Percentiles rank a stretch among this genome's conserved stretches.
Conservation (phyloP, 768 basidiomycete genomes). For the Hemileccinum rubropunctum region DNA sequence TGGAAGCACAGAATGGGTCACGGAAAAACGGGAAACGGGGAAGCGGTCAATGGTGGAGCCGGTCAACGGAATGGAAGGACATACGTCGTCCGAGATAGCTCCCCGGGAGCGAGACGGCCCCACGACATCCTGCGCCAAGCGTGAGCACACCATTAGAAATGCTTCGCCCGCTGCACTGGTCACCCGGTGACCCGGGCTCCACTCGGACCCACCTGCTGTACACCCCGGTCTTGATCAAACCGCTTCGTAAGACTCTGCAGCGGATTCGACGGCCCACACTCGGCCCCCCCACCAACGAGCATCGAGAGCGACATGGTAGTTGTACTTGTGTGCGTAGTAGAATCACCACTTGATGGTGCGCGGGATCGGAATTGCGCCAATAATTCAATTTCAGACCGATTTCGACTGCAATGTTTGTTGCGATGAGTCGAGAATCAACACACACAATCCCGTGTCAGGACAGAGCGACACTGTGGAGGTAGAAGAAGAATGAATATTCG, state of each 20-base stretch:
- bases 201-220: conserved; percentile 59
- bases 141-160: conserved; percentile 3
- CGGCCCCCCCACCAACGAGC: conserved; percentile 61
- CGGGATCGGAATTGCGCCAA: background rate
- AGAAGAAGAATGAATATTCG: background rate
- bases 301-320: conserved; percentile 71
- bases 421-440: background rate
- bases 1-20: background rate
- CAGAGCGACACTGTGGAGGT: background rate
- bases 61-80: conserved; percentile 18
- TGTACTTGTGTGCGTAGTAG: background rate
- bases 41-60: conserved; percentile 6
- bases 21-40: background rate
- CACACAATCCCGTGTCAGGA: background rate
- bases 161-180: background rate
- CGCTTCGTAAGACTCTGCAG: conserved; percentile 76
- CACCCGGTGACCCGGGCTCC: conserved; percentile 7
- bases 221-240: conserved; percentile 75
- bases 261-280: conserved; percentile 86
- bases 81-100: conserved; percentile 56
- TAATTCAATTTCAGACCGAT: background rate
- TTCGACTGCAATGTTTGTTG: background rate
- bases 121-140: conserved; percentile 60
- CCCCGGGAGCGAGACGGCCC: conserved; percentile 42
- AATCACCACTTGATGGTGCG: background rate